Evolutionary conservation across 768 basidiomycete genomes (phyloP), one percentile per base, ranked within the genome.

Genomic region (Pulveroboletus sp.): DNA sequence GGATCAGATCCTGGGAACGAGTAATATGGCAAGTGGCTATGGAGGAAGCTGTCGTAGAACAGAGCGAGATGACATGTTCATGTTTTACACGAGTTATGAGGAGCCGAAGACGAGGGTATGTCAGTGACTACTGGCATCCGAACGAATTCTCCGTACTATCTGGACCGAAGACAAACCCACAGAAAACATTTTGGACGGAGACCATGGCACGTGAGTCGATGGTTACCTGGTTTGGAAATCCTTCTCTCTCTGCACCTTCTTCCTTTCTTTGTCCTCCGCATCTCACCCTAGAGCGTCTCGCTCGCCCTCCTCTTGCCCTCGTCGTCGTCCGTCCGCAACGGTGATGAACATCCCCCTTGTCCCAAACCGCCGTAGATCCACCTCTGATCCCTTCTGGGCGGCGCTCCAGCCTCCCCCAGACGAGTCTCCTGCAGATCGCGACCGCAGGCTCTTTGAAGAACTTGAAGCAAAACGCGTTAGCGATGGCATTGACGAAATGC

Each of bases 401-500:
- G 80, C 78, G 28, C 75, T 90, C 39, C 76, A 75, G 18, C 89
- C 89, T 5, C 89, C 89, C 7, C 72, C 73, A 31, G 73, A 89
- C 68, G 89, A 93, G 70, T 80, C 88, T 0, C 75, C 76, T 8
- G 74, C 75, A 39, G 78, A 89, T 64, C 80, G 83, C 51, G 82
- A 86, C 63, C 67, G 69, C 45, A 76, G 89, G 44, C 72, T 90
- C 58, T 72, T 71, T 59, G 81, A 75, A 14, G 89, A 91, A 64
- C 69, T 72, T 35, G 82, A 88, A 39, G 89, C 89, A 15, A 84
- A 82, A 67, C 80, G 78, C 56, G 73, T 84, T 60, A 85, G 82
- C 71, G 84, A 91, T 59, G 71, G 73, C 18, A 93, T 93, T 60
- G 89, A 93, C 69, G 83, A 85, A 54, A 81, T 84, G 79, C 73